Conservation (phyloP, 116 monocot species). For the Dioscorea cayenensis region DNA sequence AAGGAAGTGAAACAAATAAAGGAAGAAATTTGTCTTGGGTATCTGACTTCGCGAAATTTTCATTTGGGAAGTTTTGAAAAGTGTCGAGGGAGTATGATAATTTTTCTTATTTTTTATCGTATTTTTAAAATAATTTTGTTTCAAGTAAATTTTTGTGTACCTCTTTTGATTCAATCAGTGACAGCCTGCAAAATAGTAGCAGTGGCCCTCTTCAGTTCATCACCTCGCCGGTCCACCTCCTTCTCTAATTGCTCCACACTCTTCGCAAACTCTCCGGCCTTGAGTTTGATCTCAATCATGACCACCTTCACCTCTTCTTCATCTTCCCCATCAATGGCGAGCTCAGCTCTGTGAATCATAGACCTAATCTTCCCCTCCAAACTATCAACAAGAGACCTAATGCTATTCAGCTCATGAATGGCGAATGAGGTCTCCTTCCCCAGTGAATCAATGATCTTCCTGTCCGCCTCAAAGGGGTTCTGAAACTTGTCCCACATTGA, state of each 20-base stretch:
- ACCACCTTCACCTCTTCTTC: conserved; percentile 1
- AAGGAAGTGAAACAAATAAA: too few species aligned
- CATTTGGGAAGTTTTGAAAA: too few species aligned
- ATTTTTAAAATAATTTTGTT: too few species aligned
- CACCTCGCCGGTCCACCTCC: conserved; percentile 6
- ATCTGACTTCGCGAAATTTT: too few species aligned
- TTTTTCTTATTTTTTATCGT: too few species aligned
- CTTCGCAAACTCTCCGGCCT: background rate
- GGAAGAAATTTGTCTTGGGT: too few species aligned
- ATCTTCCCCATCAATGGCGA: background rate
- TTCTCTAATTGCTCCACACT: conserved; percentile 3
- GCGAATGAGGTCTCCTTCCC: background rate
- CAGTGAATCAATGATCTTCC: background rate
- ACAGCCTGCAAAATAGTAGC: background rate
- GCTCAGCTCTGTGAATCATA: background rate
- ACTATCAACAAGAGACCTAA: background rate
- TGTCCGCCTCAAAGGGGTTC: background rate
- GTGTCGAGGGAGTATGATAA: too few species aligned
- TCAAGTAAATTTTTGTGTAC: too few species aligned
- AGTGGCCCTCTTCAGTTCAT: background rate
- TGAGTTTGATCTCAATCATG: background rate
- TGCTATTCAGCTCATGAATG: conserved; percentile 8
- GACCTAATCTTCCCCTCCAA: background rate
- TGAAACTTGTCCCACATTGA: background rate
- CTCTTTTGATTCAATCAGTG: background rate